Conservation (phyloP, 345 rosid genomes). For the Camelina sativa region DNA sequence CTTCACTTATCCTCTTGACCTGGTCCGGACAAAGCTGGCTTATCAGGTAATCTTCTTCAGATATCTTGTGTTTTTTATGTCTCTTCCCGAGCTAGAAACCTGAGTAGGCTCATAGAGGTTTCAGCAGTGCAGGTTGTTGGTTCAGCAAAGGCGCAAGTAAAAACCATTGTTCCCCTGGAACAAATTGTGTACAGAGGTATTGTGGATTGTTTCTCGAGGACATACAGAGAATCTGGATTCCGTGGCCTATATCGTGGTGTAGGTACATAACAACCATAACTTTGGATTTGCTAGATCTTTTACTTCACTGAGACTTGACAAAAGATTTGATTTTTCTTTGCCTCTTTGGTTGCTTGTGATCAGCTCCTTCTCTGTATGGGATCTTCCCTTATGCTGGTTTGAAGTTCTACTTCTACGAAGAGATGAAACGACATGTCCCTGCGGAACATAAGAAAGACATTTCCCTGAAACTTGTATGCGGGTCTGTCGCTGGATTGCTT, state of each 20-base stretch:
- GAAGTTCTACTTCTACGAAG: slow-evolving; percentile 95
- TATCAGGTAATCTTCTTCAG: slow-evolving; percentile 84
- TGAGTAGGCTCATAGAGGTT: slow-evolving; percentile 26
- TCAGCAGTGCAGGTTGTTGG: slow-evolving; percentile 65
- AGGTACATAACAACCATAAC: slow-evolving; percentile 54
- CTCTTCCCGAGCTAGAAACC: not conserved
- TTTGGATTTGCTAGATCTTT: slow-evolving; percentile 22
- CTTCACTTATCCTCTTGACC: slow-evolving; percentile 89
- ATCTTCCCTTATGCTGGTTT: slow-evolving; percentile 97
- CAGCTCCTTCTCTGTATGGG: slow-evolving; percentile 95
- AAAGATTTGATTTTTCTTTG: slow-evolving; percentile 26
- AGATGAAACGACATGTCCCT: slow-evolving; percentile 90
- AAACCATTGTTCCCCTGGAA: slow-evolving; percentile 46
- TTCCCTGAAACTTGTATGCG: slow-evolving; percentile 73
- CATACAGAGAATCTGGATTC: slow-evolving; percentile 68
- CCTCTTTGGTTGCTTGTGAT: slow-evolving; percentile 16
- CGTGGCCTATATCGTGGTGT: slow-evolving; percentile 94
- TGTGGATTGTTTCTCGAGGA: slow-evolving; percentile 79
- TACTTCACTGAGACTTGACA: not conserved
- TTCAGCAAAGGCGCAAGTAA: slow-evolving; percentile 53
- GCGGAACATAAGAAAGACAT: slow-evolving; percentile 74
- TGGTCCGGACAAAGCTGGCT: slow-evolving; percentile 88
- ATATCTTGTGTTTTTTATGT: not conserved
- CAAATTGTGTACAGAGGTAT: slow-evolving; percentile 70
- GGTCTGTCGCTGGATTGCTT: slow-evolving; percentile 85